These are phyloP conservation scores for Mortierella sp. DNA, from an alignment of 371 early-diverging fungal species.

Conservation along the genomic window DNA sequence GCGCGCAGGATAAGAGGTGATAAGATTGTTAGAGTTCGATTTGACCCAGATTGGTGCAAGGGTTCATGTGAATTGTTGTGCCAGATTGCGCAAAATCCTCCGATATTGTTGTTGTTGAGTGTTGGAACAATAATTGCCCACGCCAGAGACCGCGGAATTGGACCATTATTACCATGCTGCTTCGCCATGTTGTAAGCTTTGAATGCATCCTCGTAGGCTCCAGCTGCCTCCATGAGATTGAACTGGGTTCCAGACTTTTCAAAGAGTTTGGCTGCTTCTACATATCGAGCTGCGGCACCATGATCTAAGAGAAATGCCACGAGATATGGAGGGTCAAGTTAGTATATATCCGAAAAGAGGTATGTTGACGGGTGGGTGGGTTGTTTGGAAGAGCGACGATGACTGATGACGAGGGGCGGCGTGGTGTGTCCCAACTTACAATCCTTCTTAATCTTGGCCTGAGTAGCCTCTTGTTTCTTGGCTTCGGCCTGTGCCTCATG, in stretches of 20 bases:
- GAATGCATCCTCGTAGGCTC: constrained; percentile 46
- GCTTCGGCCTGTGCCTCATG: constrained; percentile 13
- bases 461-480: constrained; percentile 27
- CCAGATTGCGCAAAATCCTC: not conserved
- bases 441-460: constrained; percentile 45
- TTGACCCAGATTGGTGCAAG: too few species aligned
- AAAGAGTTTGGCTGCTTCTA: constrained; percentile 36
- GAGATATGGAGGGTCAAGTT: not conserved
- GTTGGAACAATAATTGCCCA: too few species aligned
- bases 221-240: constrained; percentile 39
- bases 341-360: not conserved
- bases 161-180: constrained; percentile 12
- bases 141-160: not conserved
- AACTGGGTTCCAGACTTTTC: constrained; percentile 29
- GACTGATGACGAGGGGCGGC: not conserved
- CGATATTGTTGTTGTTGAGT: too few species aligned
- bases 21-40: not conserved
- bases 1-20: not conserved
- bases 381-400: not conserved
- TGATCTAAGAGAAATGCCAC: constrained; percentile 4
- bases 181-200: constrained; percentile 44
- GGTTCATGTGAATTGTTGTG: not conserved
- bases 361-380: too few species aligned
- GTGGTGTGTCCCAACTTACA: too few species aligned
- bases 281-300: constrained; percentile 27